Conservation (phyloP, 139 green algal genomes). For the Deuterostichococcus epilithicus region DNA sequence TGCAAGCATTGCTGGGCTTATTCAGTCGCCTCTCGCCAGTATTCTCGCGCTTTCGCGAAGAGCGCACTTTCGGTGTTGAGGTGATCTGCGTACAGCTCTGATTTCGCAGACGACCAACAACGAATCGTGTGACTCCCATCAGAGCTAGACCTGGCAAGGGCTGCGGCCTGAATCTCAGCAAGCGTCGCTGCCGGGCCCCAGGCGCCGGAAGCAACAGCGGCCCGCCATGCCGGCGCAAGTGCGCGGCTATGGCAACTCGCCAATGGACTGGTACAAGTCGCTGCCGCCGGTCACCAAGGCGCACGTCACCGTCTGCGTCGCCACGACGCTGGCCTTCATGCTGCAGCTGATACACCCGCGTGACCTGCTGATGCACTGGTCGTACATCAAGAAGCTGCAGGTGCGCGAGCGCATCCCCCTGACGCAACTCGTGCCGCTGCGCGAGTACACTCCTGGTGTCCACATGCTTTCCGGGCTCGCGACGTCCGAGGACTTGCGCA, state of each 20-base stretch:
- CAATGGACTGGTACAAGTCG: constrained; percentile 27
- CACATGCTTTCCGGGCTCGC: neutral
- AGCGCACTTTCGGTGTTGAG: no score
- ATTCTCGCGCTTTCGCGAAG: no score
- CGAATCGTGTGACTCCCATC: no score
- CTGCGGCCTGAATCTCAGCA: no score
- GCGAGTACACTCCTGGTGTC: neutral
- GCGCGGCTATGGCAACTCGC: constrained; percentile 1
- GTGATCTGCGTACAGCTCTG: no score
- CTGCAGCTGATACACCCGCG: constrained; percentile 21
- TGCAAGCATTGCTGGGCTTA: no score
- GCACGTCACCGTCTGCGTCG: constrained; percentile 28
- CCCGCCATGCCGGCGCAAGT: neutral
- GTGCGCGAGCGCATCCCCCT: neutral
- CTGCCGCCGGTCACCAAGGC: constrained; percentile 37
- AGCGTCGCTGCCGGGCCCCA: no score
- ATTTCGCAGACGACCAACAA: no score
- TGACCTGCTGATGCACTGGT: constrained; percentile 26
- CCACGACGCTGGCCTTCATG: neutral
- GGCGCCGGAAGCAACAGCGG: no score
- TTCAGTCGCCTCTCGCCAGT: no score
- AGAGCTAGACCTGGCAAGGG: no score
- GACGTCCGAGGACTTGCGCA: neutral
- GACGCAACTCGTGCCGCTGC: no score
- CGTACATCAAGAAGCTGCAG: constrained; percentile 23